These are phyloP conservation scores for Stephania cephalantha DNA, from an alignment of 164 flowering plant genomes.

Conservation along the genomic window DNA sequence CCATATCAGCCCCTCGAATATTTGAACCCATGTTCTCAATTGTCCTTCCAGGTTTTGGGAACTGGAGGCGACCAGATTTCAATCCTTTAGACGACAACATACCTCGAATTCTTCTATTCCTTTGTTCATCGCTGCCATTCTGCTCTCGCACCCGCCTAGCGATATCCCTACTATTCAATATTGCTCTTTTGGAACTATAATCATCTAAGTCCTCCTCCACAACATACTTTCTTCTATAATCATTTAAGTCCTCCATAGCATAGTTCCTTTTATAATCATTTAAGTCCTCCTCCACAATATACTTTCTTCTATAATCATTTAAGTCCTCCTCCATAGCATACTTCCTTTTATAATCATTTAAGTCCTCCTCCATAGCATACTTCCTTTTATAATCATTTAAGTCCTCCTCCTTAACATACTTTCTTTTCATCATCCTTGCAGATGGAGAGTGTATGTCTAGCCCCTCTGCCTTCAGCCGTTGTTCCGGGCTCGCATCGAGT, in stretches of 20 bases:
- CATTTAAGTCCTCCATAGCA: constrained; percentile 12
- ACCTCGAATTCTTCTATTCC: constrained; percentile 15
- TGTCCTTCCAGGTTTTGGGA: constrained; percentile 12
- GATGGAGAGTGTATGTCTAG: constrained; percentile 16
- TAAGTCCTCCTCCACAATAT: constrained; percentile 15
- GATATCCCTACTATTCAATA: constrained; percentile 17
- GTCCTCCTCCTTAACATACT: constrained; percentile 18
- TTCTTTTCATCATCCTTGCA: constrained; percentile 17
- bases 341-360: not conserved
- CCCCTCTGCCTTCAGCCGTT: constrained; percentile 18
- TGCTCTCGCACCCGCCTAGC: constrained; percentile 15
- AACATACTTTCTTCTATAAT: constrained; percentile 1
- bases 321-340: constrained; percentile 17
- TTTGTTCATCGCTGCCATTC: constrained; percentile 13
- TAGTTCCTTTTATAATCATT: constrained; percentile 2
- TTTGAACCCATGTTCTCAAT: constrained; percentile 3
- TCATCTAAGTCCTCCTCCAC: constrained; percentile 14
- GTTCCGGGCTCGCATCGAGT: constrained; percentile 13
- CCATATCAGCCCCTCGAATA: constrained; percentile 8
- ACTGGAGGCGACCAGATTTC: constrained; percentile 7
- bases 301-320: constrained; percentile 3
- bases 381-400: not conserved
- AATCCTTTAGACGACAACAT: constrained; percentile 13
- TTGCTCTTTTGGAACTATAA: constrained; percentile 7
- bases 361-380: constrained; percentile 17